Conservation (phyloP, 1,284 basidiomycete species). For the Leccinum solheimii region DNA sequence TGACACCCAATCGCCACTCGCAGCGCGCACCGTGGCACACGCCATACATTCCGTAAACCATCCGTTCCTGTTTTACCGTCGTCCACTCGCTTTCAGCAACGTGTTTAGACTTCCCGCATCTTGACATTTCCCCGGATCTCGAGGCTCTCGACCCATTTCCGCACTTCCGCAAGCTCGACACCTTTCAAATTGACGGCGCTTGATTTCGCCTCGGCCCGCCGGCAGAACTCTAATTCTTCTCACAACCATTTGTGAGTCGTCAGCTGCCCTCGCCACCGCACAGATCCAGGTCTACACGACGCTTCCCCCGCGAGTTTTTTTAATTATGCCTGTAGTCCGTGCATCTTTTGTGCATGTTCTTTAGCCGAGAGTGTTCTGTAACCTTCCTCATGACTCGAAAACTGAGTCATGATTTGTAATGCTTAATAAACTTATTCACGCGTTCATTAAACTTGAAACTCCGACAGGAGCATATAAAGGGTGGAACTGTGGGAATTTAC, state of each 20-base stretch:
- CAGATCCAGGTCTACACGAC: neutral
- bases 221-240: constrained; percentile 20
- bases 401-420: neutral
- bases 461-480: constrained; percentile 21
- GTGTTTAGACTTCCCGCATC: constrained; percentile 16
- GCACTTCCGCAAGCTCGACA: constrained; percentile 13
- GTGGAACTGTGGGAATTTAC: neutral
- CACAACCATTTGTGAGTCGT: constrained; percentile 5
- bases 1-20: constrained; percentile 26
- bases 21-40: constrained; percentile 19
- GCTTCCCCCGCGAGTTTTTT: neutral
- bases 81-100: constrained; percentile 14
- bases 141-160: neutral
- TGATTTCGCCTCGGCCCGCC: neutral
- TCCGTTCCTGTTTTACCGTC: constrained; percentile 11
- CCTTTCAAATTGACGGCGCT: constrained; percentile 27
- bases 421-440: constrained; percentile 8
- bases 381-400: neutral
- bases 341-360: neutral
- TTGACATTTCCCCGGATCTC: neutral
- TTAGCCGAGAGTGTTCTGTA: neutral
- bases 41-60: constrained; percentile 18
- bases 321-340: neutral
- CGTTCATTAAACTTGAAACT: constrained; percentile 15
- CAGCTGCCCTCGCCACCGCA: neutral